Evolutionary conservation across 164 flowering plant genomes (phyloP), one percentile per base, ranked within the genome.

Genomic region (Platanus orientalis): DNA sequence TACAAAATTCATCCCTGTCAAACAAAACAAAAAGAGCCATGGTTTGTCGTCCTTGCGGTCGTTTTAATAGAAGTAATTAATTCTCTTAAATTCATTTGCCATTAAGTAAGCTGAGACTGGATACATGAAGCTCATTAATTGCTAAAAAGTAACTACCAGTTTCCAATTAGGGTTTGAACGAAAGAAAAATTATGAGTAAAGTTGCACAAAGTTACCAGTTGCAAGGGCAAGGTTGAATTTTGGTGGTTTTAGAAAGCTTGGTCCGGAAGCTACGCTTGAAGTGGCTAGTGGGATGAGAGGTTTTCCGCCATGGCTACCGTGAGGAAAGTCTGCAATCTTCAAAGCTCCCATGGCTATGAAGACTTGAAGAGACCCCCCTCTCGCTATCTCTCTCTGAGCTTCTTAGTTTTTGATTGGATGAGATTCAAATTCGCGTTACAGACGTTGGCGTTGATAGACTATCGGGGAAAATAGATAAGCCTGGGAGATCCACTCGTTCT

Each of bases 261-360:
- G 50, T 48, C 17, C 40, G 29, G 58, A 51, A 27, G 56, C 58
- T 27, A 58, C 67, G 28, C 64, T 65, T 65, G 81, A 66, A 49
- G 62, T 25, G 16, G 70, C 60, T 23, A 69, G 60, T 3, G 74
- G 74, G 16, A 60, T 19, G 6, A 62, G 57, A 52, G 69, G 48
- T 67, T 67, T 72, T 45, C 71, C 57, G 58, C 64, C 75, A 70
- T 64, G 57, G 53, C 62, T 25, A 25, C 50, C 28, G 13, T 23
- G 58, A 12, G 70, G 54, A 47, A 73, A 56, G 65, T 66, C 60
- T 53, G 62, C 67, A 16, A 75, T 76, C 75, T 69, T 77, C 65
- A 77, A 64, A 55, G 72, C 73, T 45, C 64, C 79, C 86, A 82
- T 82, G 75, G 69, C 72, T 1, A 13, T 26, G 12, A 4, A 21